These are phyloP conservation scores for Sugiyamaella mastotermitis DNA, from an alignment of 805 yeast genomes.

Conservation along the genomic window DNA sequence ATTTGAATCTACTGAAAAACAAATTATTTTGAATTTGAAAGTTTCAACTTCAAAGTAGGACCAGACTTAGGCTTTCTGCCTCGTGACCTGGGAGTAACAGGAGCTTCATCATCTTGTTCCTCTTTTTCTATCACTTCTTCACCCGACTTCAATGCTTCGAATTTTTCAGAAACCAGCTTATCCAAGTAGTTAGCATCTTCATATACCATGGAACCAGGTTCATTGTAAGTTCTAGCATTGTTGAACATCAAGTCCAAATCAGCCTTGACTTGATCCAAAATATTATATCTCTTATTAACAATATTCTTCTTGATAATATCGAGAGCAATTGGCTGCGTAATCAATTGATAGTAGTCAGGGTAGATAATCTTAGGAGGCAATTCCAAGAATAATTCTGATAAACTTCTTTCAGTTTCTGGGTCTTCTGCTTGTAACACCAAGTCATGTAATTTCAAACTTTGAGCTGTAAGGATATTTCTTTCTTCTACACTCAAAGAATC, in stretches of 20 bases:
- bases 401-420: slow-evolving; percentile 43
- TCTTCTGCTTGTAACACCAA: slow-evolving; percentile 26
- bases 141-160: background rate
- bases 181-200: slow-evolving; percentile 42
- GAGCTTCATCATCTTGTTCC: too few relatives aligned
- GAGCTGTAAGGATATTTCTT: slow-evolving; percentile 12
- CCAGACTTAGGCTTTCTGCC: too few relatives aligned
- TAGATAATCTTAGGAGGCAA: slow-evolving; percentile 69
- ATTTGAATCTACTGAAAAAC: too few relatives aligned
- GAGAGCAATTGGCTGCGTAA: slow-evolving; percentile 55
- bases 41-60: background rate
- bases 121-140: too few relatives aligned
- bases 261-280: slow-evolving; percentile 42
- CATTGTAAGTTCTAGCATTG: slow-evolving; percentile 67
- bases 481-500: slow-evolving; percentile 17
- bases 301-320: slow-evolving; percentile 45
- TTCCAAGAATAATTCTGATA: slow-evolving; percentile 43
- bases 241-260: slow-evolving; percentile 51
- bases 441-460: slow-evolving; percentile 11
- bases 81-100: too few relatives aligned
- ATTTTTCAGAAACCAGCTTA: slow-evolving; percentile 5
- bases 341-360: slow-evolving; percentile 76
- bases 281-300: slow-evolving; percentile 30
- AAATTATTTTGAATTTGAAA: too few relatives aligned
- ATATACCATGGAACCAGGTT: slow-evolving; percentile 59